Base-by-base conservation (phyloP, 495 filamentous ascomycete genomes). In the Glarea lozoyensis region DNA sequence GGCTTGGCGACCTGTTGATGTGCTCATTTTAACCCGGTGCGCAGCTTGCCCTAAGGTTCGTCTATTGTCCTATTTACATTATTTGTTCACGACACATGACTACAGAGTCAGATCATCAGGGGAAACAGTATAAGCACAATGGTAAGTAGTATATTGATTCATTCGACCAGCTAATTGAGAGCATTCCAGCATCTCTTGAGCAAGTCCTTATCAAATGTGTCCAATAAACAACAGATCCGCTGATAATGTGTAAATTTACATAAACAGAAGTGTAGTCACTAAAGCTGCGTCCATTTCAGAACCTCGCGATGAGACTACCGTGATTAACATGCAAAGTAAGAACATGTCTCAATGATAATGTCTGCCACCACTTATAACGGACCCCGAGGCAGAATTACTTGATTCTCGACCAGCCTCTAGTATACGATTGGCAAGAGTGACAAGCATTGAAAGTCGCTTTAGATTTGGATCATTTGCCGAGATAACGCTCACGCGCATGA, bases 401-500 rank as follows among this genome's bases (percentile, higher is more conserved):
- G 7, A 5, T 22, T 37, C 17, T 18, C 23, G 32, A 12, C 10
- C n/a, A 39, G 23, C 22, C n/a, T 60, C 54, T 10, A 57, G 41
- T 19, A 55, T 52, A 18, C 47, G 52, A 19, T 58, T 58, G 17
- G 52, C 56, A 29, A 52, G 32, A 9, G 53, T 44, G 18, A 50
- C 60, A 48, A 89, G 60, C 49, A 74, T 57, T 2, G 75, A 68
- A 29, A 88, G 79, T 48, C 68, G 69, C 52, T 81, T 81, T 29
- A 87, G 63, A 24, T 75, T 62, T 2, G 72, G 69, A 55, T 85
- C 76, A 34, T 75, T 68, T 11, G 80, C 78, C 15, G 75, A 63
- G 37, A 62, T 65, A 46, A 78, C 69, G 42, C 74, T 78, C 49
- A 86, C 72, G 30, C 68, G 66, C 61, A 84, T 75, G 60, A 87